These are phyloP conservation scores for Lobosporangium transversale DNA, from an alignment of 192 early-diverging fungal species.

Conservation along the genomic window DNA sequence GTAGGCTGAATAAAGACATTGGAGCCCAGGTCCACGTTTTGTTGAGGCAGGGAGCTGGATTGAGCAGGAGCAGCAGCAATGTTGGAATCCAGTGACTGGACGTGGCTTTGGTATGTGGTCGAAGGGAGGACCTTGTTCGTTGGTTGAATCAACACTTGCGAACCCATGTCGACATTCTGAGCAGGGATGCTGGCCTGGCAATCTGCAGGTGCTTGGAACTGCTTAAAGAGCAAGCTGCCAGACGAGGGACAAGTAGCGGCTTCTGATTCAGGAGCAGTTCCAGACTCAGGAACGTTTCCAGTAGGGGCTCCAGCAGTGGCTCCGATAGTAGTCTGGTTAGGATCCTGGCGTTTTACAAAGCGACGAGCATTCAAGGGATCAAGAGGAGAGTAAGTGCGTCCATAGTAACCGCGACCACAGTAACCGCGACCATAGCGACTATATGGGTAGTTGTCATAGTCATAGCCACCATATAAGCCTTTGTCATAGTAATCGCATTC, in stretches of 20 bases:
- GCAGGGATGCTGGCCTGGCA: constrained; percentile 25
- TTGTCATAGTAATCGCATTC: constrained; percentile 12
- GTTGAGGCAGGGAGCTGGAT: constrained; percentile 20
- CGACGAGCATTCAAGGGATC: background rate
- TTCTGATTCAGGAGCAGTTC: background rate
- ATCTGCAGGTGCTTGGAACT: constrained; percentile 19
- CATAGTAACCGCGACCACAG: background rate
- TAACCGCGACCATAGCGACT: background rate
- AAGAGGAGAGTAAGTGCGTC: background rate
- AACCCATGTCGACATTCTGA: constrained; percentile 37
- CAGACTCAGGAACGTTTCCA: no score
- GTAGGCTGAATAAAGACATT: constrained; percentile 41
- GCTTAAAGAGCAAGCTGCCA: constrained; percentile 39
- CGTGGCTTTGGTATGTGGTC: constrained; percentile 39
- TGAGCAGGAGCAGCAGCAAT: constrained; percentile 28
- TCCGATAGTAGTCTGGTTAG: background rate
- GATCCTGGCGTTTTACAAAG: constrained; percentile 4
- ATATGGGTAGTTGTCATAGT: background rate
- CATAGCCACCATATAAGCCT: background rate
- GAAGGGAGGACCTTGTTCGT: constrained; percentile 21
- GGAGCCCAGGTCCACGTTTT: constrained; percentile 33
- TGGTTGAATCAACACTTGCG: constrained; percentile 16
- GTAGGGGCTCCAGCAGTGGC: no score
- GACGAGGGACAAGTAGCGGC: background rate
- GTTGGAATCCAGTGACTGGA: constrained; percentile 35